Evolutionary conservation across 2,329 filamentous ascomycete species (phyloP), one percentile per base, ranked within the genome.

Genomic region (Diplocarpon rosae): DNA sequence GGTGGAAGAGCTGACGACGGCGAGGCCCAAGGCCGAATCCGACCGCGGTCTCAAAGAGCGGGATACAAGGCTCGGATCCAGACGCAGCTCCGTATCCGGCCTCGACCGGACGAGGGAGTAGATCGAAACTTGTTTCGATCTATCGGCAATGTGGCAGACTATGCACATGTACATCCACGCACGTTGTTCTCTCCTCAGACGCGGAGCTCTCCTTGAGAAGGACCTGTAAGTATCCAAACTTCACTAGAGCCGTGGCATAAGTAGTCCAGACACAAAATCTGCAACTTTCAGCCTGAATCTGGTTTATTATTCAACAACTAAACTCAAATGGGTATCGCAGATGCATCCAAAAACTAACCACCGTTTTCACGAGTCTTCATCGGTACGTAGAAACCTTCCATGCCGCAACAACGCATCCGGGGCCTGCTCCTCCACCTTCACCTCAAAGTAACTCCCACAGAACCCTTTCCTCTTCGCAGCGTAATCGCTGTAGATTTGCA

Each of bases 401-500:
- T 53, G 30, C 29, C 42, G 44, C 37, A 45, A 45, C 34, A 50
- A 38, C 29, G 37, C 43, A 43, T 53, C 47, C 15, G 47, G 32
- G 9, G 47, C 44, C 30, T 53, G 39, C 16, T 49, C 52, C 45
- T 52, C 39, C 42, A 45, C 42, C 43, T 53, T 45, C 15, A 57
- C 39, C 34, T 59, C 57, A 50, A 58, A 59, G 2, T 56, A 53
- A 8, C 37, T 37, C 7, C 55, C 56, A 48, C 57, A 59, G 40
- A 59, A 52, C 0, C 35, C 46, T 38, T 50, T 54, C 28, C 55
- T 55, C 43, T 43, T 51, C 27, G 47, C 30, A 10, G 49, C 55
- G 52, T 54, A 59, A 40, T 53, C 48, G 32, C 24, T 40, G 51
- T 59, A 59, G 3, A 59, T 20, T 15, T 52, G 49, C 38, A 57